Evolutionary conservation across 495 filamentous ascomycete genomes (phyloP).

Genomic region (Neurospora sp.): DNA sequence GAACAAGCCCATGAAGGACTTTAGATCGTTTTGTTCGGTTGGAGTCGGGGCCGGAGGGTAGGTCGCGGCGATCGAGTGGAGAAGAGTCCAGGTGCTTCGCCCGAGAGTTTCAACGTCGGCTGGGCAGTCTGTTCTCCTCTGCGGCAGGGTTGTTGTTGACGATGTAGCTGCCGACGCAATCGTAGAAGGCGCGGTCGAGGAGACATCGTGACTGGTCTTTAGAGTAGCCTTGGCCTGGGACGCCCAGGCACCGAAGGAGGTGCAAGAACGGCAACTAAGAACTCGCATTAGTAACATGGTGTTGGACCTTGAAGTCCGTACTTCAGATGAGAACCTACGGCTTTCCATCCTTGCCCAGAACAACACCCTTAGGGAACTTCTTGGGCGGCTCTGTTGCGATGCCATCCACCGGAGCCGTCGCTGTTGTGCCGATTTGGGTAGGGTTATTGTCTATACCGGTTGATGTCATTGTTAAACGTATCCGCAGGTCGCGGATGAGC

Average conservation of each 20-base stretch:
- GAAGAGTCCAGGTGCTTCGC: slow-evolving; percentile 80
- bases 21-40: slow-evolving; percentile 62
- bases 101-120: slow-evolving; percentile 80
- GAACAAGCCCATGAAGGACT: slow-evolving; percentile 69
- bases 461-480: background rate
- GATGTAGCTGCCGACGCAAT: slow-evolving; percentile 20
- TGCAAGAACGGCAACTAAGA: slow-evolving; percentile 80
- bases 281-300: slow-evolving; percentile 6
- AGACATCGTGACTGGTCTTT: slow-evolving; percentile 23
- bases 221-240: slow-evolving; percentile 58
- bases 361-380: slow-evolving; percentile 63
- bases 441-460: background rate
- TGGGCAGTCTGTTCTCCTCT: slow-evolving; percentile 45
- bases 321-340: slow-evolving; percentile 52
- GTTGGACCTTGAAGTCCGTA: background rate
- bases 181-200: slow-evolving; percentile 23
- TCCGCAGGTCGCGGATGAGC: background rate
- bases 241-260: slow-evolving; percentile 51
- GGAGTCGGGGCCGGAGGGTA: slow-evolving; percentile 63
- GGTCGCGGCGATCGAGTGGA: slow-evolving; percentile 79
- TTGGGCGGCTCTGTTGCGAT: slow-evolving; percentile 19
- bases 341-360: slow-evolving; percentile 89
- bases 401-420: background rate
- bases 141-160: background rate
- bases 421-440: background rate